phyloP scores from a whole-genome alignment of 768 basidiomycete species.

The Tephrocybe sp. region DNA sequence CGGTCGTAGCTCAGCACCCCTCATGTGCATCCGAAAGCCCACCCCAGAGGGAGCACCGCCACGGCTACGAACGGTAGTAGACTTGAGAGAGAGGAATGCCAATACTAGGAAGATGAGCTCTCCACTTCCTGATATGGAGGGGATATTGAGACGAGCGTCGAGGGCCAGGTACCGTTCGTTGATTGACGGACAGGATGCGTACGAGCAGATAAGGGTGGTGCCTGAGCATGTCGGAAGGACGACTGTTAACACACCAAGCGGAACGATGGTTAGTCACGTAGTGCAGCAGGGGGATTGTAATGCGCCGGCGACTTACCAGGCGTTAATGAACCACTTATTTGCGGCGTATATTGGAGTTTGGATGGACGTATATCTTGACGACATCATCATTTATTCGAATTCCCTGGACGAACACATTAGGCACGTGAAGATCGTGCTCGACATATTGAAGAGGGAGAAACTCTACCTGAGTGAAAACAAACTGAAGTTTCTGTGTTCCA shows the following conservation, averaged over 20 bases:
- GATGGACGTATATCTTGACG: conserved; percentile 1
- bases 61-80: neutral
- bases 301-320: neutral
- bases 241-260: conserved; percentile 7
- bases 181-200: conserved; percentile 7
- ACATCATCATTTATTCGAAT: neutral
- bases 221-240: neutral
- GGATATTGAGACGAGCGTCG: neutral
- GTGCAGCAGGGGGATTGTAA: conserved; percentile 4
- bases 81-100: neutral
- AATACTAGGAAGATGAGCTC: conserved; percentile 9
- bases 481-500: neutral
- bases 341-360: conserved; percentile 1
- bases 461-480: neutral
- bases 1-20: conserved; percentile 32
- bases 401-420: neutral
- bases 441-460: neutral
- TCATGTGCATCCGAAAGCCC: conserved; percentile 18
- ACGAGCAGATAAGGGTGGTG: conserved; percentile 8
- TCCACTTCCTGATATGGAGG: conserved; percentile 2
- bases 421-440: neutral
- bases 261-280: conserved; percentile 1
- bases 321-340: conserved; percentile 7
- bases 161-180: neutral
- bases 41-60: neutral